Conservation (phyloP, 2,329 filamentous ascomycete genomes). For the Neofusicoccum kwambonambiense region DNA sequence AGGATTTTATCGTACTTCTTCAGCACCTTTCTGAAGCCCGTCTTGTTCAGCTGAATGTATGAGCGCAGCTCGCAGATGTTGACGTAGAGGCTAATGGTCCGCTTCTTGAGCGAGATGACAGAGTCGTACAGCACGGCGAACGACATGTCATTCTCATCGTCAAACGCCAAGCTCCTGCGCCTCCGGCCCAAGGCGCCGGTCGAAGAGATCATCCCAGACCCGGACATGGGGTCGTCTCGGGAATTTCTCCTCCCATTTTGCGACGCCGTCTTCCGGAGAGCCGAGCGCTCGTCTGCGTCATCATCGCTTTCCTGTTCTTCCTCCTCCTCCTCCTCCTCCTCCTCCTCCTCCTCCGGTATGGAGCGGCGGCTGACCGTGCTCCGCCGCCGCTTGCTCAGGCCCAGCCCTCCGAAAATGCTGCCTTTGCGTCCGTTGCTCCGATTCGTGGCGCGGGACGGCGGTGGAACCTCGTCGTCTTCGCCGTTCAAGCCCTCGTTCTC, state of each 20-base stretch:
- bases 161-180: constrained; percentile 64
- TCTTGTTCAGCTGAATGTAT: constrained; percentile 93
- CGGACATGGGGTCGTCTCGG: constrained; percentile 18
- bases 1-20: constrained; percentile 99
- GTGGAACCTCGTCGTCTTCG: constrained; percentile 38
- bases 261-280: constrained; percentile 38
- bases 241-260: constrained; percentile 27
- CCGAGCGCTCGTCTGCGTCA: constrained; percentile 53
- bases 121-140: constrained; percentile 67
- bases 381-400: constrained; percentile 46
- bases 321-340: constrained; percentile 62
- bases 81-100: constrained; percentile 83
- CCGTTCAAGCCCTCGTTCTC: constrained; percentile 44
- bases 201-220: constrained; percentile 3
- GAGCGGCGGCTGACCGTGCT: constrained; percentile 45
- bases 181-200: constrained; percentile 34
- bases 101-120: constrained; percentile 87
- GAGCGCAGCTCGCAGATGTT: constrained; percentile 93
- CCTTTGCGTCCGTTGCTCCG: constrained; percentile 40
- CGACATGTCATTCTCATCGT: constrained; percentile 76
- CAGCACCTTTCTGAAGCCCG: constrained; percentile 90
- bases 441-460: constrained; percentile 29
- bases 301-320: constrained; percentile 64
- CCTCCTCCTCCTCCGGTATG: constrained; percentile 57
- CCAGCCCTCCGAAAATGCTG: constrained; percentile 55